These are phyloP conservation scores for Debaryomyces hansenii DNA, from an alignment of 805 yeast genomes.

Conservation along the genomic window DNA sequence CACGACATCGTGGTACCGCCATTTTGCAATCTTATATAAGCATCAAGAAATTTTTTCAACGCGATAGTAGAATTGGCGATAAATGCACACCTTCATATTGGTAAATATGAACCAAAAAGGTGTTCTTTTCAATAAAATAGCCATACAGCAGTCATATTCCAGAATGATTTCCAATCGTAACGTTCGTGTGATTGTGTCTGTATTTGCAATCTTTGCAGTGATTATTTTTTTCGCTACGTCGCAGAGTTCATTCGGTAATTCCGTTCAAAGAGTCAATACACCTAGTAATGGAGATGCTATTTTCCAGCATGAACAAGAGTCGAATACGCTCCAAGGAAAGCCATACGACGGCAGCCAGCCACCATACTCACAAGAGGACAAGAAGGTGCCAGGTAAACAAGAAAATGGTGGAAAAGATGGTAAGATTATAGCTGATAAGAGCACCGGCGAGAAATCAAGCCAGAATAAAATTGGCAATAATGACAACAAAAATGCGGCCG, in stretches of 20 bases:
- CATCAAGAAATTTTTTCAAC: too few species aligned
- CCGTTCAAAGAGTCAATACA: conserved; percentile 31
- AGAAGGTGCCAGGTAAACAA: conserved; percentile 2
- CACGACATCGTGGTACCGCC: too few species aligned
- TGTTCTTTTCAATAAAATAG: too few species aligned
- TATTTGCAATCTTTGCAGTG: conserved; percentile 50
- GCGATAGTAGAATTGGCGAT: too few species aligned
- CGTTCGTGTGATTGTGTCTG: conserved; percentile 52
- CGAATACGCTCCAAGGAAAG: conserved; percentile 32
- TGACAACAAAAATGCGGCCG: conserved; percentile 3
- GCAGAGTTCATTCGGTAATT: conserved; percentile 32
- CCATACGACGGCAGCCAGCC: conserved; percentile 28
- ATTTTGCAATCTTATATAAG: too few species aligned
- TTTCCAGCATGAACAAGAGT: conserved; percentile 16
- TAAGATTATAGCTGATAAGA: conserved; percentile 25
- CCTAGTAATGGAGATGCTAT: conserved; percentile 21
- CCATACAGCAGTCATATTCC: too few species aligned
- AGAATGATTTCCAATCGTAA: conserved; percentile 44
- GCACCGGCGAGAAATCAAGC: conserved; percentile 2
- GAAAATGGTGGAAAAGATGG: conserved; percentile 13
- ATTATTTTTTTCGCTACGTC: conserved; percentile 51
- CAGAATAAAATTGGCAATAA: not conserved
- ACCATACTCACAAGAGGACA: conserved; percentile 26
- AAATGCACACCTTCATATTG: too few species aligned
- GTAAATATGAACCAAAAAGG: too few species aligned